These are phyloP conservation scores for Heliocybe sulcata DNA, from an alignment of 1,284 basidiomycete species.

Conservation along the genomic window DNA sequence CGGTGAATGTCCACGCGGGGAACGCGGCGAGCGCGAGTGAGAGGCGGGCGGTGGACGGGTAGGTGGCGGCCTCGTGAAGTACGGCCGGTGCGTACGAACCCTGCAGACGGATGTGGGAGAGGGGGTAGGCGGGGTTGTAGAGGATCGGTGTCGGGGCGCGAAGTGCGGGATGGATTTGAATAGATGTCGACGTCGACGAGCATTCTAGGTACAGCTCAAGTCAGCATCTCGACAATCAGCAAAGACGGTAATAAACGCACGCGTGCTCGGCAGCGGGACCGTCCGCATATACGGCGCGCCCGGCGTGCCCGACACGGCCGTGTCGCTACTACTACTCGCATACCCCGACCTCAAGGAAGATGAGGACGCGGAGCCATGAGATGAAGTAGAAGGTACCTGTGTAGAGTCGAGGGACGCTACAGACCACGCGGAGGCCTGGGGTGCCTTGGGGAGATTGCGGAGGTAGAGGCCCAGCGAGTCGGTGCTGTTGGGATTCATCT, in stretches of 20 bases:
- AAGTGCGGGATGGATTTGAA: constrained; percentile 8
- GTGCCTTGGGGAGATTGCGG: neutral
- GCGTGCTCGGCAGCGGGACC: constrained; percentile 10
- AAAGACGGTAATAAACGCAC: no score
- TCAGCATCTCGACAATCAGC: no score
- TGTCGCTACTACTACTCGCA: constrained; percentile 1
- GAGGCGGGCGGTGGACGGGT: neutral
- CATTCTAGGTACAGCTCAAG: no score
- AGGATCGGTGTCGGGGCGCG: constrained; percentile 4
- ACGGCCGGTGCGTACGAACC: neutral
- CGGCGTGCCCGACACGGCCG: constrained; percentile 5
- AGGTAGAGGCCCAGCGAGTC: neutral
- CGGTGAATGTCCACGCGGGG: neutral
- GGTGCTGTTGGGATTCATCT: neutral
- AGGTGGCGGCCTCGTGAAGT: neutral
- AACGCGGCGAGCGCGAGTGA: neutral
- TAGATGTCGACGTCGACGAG: no score
- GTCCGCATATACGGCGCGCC: constrained; percentile 12
- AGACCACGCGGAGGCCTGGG: neutral
- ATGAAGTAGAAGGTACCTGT: no score
- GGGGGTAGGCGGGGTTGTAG: constrained; percentile 1
- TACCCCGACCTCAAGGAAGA: constrained; percentile 7
- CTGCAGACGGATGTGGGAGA: neutral
- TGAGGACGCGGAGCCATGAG: constrained; percentile 7
- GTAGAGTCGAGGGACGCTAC: neutral